Evolutionary conservation across 2,329 filamentous ascomycete species (phyloP).

Genomic region (Aspergillus sp.): DNA sequence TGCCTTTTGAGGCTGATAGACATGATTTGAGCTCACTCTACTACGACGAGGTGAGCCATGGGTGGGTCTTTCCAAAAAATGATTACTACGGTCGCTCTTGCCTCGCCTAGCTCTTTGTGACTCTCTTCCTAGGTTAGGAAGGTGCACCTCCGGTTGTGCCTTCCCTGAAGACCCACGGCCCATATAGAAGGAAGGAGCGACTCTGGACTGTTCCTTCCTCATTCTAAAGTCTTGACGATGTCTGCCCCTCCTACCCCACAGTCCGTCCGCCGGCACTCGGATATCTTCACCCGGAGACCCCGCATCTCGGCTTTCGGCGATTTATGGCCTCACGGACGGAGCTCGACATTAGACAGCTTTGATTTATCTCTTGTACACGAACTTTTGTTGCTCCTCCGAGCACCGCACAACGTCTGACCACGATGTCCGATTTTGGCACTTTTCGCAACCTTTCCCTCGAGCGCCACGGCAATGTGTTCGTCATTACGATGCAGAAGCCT

Average conservation of each 20-base stretch:
- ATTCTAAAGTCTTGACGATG: background rate
- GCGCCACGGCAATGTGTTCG: constrained; percentile 52
- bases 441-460: constrained; percentile 52
- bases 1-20: background rate
- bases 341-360: background rate
- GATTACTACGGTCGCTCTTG: background rate
- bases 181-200: background rate
- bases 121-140: background rate
- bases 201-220: background rate
- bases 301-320: background rate
- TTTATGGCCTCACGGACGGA: background rate
- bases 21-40: background rate
- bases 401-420: background rate
- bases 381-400: no score
- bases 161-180: background rate
- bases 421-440: constrained; percentile 32
- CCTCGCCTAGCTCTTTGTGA: background rate
- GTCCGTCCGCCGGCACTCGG: background rate
- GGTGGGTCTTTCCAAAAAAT: background rate
- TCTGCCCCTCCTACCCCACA: background rate
- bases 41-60: background rate
- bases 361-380: background rate
- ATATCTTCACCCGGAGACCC: background rate
- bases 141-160: background rate
- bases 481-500: constrained; percentile 59